Evolutionary conservation across 257 asterid species (phyloP).

Genomic region (Solanum stenotomum): DNA sequence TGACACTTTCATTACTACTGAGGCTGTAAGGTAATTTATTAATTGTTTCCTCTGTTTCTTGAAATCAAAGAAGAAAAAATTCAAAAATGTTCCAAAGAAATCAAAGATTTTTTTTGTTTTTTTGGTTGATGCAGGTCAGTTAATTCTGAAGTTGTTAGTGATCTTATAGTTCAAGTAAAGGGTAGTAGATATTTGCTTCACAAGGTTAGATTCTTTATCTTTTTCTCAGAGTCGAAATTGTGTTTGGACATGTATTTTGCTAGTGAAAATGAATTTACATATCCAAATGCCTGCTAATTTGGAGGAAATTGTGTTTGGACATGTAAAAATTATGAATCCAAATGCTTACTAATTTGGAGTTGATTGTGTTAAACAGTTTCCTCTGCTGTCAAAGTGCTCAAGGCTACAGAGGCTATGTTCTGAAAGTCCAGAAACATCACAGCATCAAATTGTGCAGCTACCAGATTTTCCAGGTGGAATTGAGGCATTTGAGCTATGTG

Average conservation of each 20-base stretch:
- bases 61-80: not conserved
- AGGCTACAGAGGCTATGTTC: constrained; percentile 55
- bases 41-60: not conserved
- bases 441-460: constrained; percentile 45
- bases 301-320: not conserved
- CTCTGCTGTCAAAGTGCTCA: constrained; percentile 69
- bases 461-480: constrained; percentile 80
- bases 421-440: constrained; percentile 44
- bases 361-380: constrained; percentile 48
- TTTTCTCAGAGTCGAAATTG: not conserved
- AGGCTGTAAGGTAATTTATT: constrained; percentile 39
- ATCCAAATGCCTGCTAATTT: not conserved
- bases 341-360: not conserved
- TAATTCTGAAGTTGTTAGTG: constrained; percentile 62
- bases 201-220: constrained; percentile 32
- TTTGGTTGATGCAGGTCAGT: constrained; percentile 40
- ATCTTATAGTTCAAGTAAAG: constrained; percentile 57
- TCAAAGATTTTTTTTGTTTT: not conserved
- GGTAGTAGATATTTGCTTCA: constrained; percentile 62
- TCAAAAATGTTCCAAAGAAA: not conserved
- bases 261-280: not conserved
- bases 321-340: not conserved
- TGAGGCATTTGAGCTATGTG: constrained; percentile 80
- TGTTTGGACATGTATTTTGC: not conserved
- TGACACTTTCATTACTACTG: constrained; percentile 53